Base-by-base conservation (phyloP, 83 land plant species). In the Thuja plicata region DNA sequence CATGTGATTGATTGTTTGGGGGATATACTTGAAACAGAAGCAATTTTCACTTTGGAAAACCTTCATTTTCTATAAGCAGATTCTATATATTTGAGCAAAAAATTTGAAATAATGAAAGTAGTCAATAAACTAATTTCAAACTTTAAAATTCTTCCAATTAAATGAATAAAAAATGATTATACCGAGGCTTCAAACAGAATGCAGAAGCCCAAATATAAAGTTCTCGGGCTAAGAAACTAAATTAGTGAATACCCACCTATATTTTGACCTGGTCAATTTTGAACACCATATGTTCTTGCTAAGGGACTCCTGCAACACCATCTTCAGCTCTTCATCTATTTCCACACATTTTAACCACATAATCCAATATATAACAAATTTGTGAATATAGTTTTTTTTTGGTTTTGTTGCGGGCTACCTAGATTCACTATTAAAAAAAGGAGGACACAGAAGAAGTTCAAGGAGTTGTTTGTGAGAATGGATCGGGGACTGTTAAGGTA, bases 271-370 rank as follows among this genome's bases (percentile, higher is more conserved):
- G n/a, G n/a, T n/a, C n/a, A n/a, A n/a, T n/a, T n/a, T 77, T 82
- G 3, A 96, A 92, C 19, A 97, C 97, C 11, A 96, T 96, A 7
- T 97, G 97, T 6, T 90, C 89, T 5, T 97, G n/a, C n/a, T n/a
- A n/a, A n/a, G n/a, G n/a, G n/a, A n/a, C n/a, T n/a, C n/a, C n/a
- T n/a, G n/a, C n/a, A n/a, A n/a, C n/a, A n/a, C n/a, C n/a, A n/a
- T n/a, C n/a, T n/a, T n/a, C n/a, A n/a, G n/a, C n/a, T n/a, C n/a
- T n/a, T n/a, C n/a, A n/a, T n/a, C n/a, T n/a, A n/a, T n/a, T n/a
- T n/a, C n/a, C n/a, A n/a, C n/a, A n/a, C n/a, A n/a, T n/a, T n/a
- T n/a, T n/a, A n/a, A n/a, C n/a, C n/a, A n/a, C n/a, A n/a, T n/a
- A n/a, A n/a, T n/a, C n/a, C n/a, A n/a, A n/a, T n/a, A n/a, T n/a